Conservation (phyloP, 1,284 basidiomycete genomes). For the Coniferiporia weirii region DNA sequence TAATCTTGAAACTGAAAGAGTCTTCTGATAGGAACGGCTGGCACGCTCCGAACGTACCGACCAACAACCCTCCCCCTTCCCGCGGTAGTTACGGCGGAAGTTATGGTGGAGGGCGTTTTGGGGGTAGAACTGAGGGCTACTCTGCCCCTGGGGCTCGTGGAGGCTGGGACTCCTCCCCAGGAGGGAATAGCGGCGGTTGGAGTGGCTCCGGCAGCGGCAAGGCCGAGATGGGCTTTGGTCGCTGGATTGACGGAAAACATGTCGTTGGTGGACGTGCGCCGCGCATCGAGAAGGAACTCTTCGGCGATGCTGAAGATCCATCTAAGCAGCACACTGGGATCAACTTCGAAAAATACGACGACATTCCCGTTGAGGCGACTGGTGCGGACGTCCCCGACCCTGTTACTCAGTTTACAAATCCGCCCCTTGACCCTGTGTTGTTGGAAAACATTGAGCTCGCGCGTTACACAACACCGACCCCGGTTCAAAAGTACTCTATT, state of each 20-base stretch:
- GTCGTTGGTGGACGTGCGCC: slow-evolving; percentile 75
- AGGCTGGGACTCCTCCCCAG: slow-evolving; percentile 14
- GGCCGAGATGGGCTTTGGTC: slow-evolving; percentile 48
- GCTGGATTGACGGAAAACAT: slow-evolving; percentile 90
- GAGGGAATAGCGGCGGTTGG: slow-evolving; percentile 6
- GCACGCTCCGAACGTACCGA: slow-evolving; percentile 69
- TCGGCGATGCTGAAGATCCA: slow-evolving; percentile 83
- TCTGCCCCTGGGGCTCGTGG: slow-evolving; percentile 1
- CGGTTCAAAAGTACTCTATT: slow-evolving; percentile 99
- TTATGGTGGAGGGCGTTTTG: slow-evolving; percentile 36
- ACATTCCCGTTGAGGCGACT: slow-evolving; percentile 98
- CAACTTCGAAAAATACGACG: slow-evolving; percentile 99
- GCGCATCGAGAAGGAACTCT: slow-evolving; percentile 94
- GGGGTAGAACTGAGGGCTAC: background rate
- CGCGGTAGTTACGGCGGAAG: slow-evolving; percentile 48
- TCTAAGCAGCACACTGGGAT: slow-evolving; percentile 91
- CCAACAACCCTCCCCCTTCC: slow-evolving; percentile 46
- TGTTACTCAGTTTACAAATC: slow-evolving; percentile 80
- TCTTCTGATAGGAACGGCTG: slow-evolving; percentile 52
- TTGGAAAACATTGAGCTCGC: slow-evolving; percentile 93
- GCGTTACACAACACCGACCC: slow-evolving; percentile 92
- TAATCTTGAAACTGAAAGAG: slow-evolving; percentile 10
- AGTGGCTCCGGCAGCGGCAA: slow-evolving; percentile 41
- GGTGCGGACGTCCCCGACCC: slow-evolving; percentile 95
- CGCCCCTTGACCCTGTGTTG: slow-evolving; percentile 90